phyloP scores from a whole-genome alignment of 306 rosid genomes.

The Styphnolobium japonicum region DNA sequence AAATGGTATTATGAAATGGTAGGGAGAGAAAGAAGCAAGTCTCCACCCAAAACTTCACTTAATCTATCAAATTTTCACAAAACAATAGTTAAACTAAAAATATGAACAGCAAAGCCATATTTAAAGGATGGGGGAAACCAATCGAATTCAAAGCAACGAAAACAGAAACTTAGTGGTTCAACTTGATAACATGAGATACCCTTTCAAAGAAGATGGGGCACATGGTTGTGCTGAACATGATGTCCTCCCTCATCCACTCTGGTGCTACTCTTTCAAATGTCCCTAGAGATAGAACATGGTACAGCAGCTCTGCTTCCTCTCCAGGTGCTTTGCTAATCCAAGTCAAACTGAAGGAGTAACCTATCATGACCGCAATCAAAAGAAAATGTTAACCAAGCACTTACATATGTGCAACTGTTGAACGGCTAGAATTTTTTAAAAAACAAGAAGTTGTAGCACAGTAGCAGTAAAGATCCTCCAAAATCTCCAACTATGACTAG shows the following conservation, averaged over 20 bases:
- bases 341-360: conserved; percentile 78
- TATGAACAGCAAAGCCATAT: conserved; percentile 14
- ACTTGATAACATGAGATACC: conserved; percentile 60
- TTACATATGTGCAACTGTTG: neutral
- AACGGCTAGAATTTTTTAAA: neutral
- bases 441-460: neutral
- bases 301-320: conserved; percentile 61
- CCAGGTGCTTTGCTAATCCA: conserved; percentile 50
- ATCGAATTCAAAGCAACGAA: neutral
- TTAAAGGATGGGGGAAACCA: neutral
- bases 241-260: conserved; percentile 88
- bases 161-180: conserved; percentile 23
- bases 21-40: neutral
- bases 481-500: neutral
- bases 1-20: neutral
- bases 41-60: neutral
- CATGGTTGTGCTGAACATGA: conserved; percentile 84
- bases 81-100: neutral
- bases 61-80: neutral
- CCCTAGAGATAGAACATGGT: conserved; percentile 65
- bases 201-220: conserved; percentile 74
- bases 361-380: conserved; percentile 39
- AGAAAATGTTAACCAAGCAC: neutral
- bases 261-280: conserved; percentile 87
- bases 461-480: neutral